Evolutionary conservation across 352 stramenopile genomes (phyloP).

Genomic region (Blastocystis sp.): DNA sequence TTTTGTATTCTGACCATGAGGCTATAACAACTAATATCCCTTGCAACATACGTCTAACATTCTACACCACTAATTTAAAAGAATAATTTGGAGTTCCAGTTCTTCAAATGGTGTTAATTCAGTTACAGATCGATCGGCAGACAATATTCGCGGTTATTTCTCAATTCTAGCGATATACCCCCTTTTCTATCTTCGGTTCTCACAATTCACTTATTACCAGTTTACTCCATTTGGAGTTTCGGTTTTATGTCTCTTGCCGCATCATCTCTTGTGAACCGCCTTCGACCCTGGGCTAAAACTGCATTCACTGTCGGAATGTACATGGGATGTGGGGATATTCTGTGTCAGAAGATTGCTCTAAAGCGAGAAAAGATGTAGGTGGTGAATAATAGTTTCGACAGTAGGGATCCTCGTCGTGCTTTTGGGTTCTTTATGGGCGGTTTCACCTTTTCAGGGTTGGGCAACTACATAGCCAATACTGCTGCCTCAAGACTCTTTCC

Average conservation of each 20-base stretch:
- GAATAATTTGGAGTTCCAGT: not conserved
- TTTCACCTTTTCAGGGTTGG: slow-evolving; percentile 9
- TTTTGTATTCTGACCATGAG: not conserved
- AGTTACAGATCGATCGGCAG: not conserved
- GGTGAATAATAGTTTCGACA: not conserved
- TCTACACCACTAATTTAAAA: not conserved
- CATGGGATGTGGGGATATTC: slow-evolving; percentile 33
- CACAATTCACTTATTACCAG: not conserved
- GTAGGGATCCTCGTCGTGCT: not conserved
- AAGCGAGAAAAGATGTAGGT: not conserved
- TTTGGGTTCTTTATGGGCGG: slow-evolving; percentile 38
- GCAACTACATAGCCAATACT: slow-evolving; percentile 28
- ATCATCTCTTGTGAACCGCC: not conserved
- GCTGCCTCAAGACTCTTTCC: not conserved
- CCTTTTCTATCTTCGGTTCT: slow-evolving; percentile 15
- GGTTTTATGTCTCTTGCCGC: not conserved
- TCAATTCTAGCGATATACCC: not conserved
- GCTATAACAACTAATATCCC: not conserved
- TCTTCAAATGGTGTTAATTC: not conserved
- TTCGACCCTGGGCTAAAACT: slow-evolving; percentile 6
- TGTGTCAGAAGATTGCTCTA: slow-evolving; percentile 11
- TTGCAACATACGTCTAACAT: slow-evolving; percentile 14
- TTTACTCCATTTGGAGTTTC: slow-evolving; percentile 63
- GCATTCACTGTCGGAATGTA: slow-evolving; percentile 38
- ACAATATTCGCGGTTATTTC: not conserved